These are phyloP conservation scores for Echinosophora koreensis DNA, from an alignment of 306 rosid genomes.

Conservation along the genomic window DNA sequence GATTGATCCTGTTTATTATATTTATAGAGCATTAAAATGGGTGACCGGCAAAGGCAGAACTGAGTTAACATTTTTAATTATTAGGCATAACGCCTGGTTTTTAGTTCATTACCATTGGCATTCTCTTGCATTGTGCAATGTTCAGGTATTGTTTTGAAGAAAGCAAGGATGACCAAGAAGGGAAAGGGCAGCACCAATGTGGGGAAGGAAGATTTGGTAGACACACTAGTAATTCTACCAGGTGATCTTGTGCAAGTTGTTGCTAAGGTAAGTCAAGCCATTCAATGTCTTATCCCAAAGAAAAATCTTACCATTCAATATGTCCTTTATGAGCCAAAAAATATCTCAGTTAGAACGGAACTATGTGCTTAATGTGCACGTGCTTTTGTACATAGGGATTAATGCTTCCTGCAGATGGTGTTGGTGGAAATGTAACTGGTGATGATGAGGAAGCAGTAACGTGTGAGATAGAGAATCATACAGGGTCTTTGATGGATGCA, in stretches of 20 bases:
- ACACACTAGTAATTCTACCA: conserved; percentile 73
- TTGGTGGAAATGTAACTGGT: conserved; percentile 59
- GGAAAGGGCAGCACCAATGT: conserved; percentile 66
- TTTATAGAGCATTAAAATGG: conserved; percentile 19
- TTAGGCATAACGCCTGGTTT: conserved; percentile 18
- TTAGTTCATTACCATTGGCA: conserved; percentile 4
- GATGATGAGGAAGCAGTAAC: conserved; percentile 55
- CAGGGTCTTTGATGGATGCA: conserved; percentile 44
- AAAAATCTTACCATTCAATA: background rate
- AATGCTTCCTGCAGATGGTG: conserved; percentile 64
- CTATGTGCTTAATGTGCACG: conserved; percentile 31
- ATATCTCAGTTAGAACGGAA: conserved; percentile 19
- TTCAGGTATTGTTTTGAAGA: conserved; percentile 81
- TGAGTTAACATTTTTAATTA: background rate
- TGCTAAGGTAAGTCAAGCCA: conserved; percentile 63
- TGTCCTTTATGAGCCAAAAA: conserved; percentile 24
- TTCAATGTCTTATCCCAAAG: background rate
- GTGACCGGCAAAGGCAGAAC: background rate
- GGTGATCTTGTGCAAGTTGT: conserved; percentile 85
- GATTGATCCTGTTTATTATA: background rate
- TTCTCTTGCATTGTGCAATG: conserved; percentile 38
- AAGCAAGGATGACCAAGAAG: conserved; percentile 77
- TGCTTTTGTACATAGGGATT: conserved; percentile 62
- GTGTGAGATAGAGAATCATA: conserved; percentile 47
- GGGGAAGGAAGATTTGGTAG: conserved; percentile 60